These are phyloP conservation scores for Fusarium incarnatum DNA, from an alignment of 2,329 filamentous ascomycete species.

Conservation along the genomic window DNA sequence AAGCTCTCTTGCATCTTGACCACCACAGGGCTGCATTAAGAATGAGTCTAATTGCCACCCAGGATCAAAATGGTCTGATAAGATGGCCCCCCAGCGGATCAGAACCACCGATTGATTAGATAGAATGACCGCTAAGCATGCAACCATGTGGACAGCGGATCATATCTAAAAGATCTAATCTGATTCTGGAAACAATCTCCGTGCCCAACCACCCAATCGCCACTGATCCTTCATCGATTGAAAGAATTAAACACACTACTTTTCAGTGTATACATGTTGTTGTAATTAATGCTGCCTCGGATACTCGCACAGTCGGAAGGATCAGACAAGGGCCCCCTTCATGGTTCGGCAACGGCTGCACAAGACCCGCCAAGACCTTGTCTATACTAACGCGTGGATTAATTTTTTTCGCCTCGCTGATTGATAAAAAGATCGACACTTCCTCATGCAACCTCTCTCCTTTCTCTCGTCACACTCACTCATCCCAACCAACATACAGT, in stretches of 20 bases:
- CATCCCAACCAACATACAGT: not conserved
- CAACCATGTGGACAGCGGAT: constrained; percentile 2
- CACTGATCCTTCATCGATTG: not conserved
- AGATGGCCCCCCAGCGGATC: not conserved
- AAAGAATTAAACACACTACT: not conserved
- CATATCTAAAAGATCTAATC: constrained; percentile 25
- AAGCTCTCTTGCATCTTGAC: not conserved
- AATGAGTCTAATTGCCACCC: not conserved
- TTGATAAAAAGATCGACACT: constrained; percentile 8
- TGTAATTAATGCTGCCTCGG: not conserved
- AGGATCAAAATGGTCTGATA: not conserved
- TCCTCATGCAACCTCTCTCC: not conserved
- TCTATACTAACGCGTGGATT: constrained; percentile 2
- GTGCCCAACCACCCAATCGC: not conserved
- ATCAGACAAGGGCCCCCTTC: not conserved
- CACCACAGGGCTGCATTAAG: not conserved
- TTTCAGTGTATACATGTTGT: too few relatives aligned
- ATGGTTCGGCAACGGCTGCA: not conserved
- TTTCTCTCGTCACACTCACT: not conserved
- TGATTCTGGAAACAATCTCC: constrained; percentile 14
- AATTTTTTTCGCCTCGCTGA: constrained; percentile 3
- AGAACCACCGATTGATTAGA: constrained; percentile 15
- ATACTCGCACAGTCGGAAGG: not conserved
- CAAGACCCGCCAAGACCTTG: constrained; percentile 1
- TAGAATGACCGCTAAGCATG: not conserved